Base-by-base conservation (phyloP, 73 alveolate species). In the Blepharisma japonicum region DNA sequence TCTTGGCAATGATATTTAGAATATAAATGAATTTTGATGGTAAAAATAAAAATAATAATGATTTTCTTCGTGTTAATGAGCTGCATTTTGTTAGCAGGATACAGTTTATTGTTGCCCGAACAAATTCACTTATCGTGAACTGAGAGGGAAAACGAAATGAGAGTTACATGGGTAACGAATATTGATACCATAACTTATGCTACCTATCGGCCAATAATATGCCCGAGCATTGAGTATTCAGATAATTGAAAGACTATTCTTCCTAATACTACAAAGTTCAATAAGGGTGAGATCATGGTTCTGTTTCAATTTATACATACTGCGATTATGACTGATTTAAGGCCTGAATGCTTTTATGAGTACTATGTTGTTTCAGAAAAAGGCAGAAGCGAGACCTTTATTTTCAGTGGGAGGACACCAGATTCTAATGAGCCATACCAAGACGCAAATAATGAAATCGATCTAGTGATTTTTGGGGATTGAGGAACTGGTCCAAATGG, bases 81-180 rank as follows among this genome's bases (percentile, higher is more conserved):
- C 42, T 32, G 74, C 74, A n/a, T 61, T 8, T 14, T n/a, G 18
- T 2, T 1, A 14, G 74, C 74, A 61, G 74, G 74, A 2, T 5
- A 61, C 47, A 32, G 42, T 32, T 32, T 32, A 32, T 8, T 25
- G 47, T 2, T 25, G 14, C 74, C 74, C 39, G 74, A 61, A 39
- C 74, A 61, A 61, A 25, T 61, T 39, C 74, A 25, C 23, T 25
- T 61, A 61, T 61, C 74, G 23, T 61, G 74, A 39, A 61, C 74
- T 9, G 46, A 61, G 49, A 61, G 23, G 14, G 46, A n/a, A 61
- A 25, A 61, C 5, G 74, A 61, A 25, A 61, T 61, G 74, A n/a
- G 74, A 20, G 23, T 61, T 14, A 61, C 74, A 14, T 61, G 74
- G 74, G 48, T 61, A 25, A 61, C 46, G 18, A 14, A 61, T 4